phyloP scores from a whole-genome alignment of 2,329 filamentous ascomycete species.

The Fusarium foetens region DNA sequence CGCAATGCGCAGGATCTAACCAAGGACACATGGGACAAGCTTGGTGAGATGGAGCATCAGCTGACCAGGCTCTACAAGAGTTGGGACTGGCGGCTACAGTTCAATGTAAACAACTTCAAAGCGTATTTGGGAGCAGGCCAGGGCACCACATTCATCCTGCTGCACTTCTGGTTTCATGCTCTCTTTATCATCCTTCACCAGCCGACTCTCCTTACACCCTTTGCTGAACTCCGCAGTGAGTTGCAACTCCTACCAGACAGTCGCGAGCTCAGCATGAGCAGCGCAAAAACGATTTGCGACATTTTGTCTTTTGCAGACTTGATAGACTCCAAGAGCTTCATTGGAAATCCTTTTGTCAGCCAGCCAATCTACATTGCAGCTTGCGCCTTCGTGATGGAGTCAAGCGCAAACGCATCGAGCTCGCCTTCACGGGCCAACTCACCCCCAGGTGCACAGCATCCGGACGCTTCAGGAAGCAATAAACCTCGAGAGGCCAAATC shows the following conservation, averaged over 20 bases:
- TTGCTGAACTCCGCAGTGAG: conserved; percentile 67
- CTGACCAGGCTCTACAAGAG: conserved; percentile 78
- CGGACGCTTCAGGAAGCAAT: conserved; percentile 1
- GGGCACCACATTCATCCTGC: conserved; percentile 85
- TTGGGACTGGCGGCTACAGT: conserved; percentile 79
- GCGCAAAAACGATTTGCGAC: conserved; percentile 90
- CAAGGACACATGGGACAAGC: conserved; percentile 74
- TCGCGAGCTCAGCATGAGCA: conserved; percentile 84
- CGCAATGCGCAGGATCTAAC: conserved; percentile 85
- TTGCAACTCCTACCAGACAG: conserved; percentile 82
- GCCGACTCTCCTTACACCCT: conserved; percentile 82
- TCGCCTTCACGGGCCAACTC: conserved; percentile 67
- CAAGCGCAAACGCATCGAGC: conserved; percentile 73
- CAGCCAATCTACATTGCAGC: conserved; percentile 93
- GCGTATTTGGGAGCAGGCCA: conserved; percentile 83
- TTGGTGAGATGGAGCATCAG: conserved; percentile 82
- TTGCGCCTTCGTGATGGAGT: conserved; percentile 88
- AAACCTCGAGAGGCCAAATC: conserved; percentile 49
- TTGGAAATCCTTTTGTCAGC: conserved; percentile 88
- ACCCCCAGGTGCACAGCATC: conserved; percentile 50
- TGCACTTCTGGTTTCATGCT: conserved; percentile 91
- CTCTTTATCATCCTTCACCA: conserved; percentile 87
- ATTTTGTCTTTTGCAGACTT: conserved; percentile 88
- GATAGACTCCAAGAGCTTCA: conserved; percentile 85
- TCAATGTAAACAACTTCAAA: conserved; percentile 88